A percentile compares a stretch with the other conserved stretches of the same genome.
phyloP scores from a whole-genome alignment of 2,329 filamentous ascomycete species.

The Fusarium liriodendri region DNA sequence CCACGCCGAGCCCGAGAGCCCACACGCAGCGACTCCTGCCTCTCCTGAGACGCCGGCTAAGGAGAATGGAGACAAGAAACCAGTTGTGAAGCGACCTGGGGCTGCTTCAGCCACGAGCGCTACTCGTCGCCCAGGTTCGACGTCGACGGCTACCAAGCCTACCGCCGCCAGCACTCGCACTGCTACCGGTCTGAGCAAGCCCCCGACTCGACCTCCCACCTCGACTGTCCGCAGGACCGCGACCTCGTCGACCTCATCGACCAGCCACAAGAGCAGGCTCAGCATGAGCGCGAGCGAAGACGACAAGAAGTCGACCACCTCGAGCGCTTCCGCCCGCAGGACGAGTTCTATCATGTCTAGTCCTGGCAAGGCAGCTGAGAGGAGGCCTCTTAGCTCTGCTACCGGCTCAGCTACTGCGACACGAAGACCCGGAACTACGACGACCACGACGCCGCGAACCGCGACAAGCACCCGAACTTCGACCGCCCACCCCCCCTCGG shows the following conservation, averaged over 20 bases:
- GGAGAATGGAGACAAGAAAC: constrained; percentile 43
- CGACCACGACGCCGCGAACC: constrained; percentile 51
- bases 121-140: constrained; percentile 31
- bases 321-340: constrained; percentile 53
- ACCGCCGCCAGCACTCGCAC: constrained; percentile 50
- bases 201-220: constrained; percentile 59
- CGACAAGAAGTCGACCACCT: constrained; percentile 58
- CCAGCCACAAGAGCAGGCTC: constrained; percentile 59
- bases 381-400: constrained; percentile 50
- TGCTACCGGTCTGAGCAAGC: constrained; percentile 58
- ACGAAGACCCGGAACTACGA: constrained; percentile 49
- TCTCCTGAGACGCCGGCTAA: constrained; percentile 51
- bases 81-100: constrained; percentile 51
- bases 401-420: constrained; percentile 45
- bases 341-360: constrained; percentile 57
- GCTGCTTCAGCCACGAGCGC: constrained; percentile 46
- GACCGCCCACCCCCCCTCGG: constrained; percentile 11
- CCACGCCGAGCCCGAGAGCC: constrained; percentile 41
- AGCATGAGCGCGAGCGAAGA: constrained; percentile 63
- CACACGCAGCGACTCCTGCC: constrained; percentile 44
- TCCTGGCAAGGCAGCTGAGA: constrained; percentile 49
- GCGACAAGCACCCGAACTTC: constrained; percentile 45
- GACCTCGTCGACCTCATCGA: constrained; percentile 49
- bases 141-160: constrained; percentile 41
- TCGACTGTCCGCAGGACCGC: constrained; percentile 49